Evolutionary conservation across 768 basidiomycete species (phyloP).

Genomic region (Tricholoma saponaceum): DNA sequence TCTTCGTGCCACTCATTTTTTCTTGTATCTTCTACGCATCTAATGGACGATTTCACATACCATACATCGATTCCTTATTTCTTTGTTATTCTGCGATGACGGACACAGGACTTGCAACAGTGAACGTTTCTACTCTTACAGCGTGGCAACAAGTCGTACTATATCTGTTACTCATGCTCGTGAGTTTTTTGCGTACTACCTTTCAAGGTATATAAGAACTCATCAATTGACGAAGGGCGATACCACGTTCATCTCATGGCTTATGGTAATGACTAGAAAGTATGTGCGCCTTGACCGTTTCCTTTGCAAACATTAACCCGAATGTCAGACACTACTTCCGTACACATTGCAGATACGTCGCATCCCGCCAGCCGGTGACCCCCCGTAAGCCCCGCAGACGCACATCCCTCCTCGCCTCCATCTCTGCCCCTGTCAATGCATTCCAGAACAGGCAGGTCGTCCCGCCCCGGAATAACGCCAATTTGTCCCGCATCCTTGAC

Average conservation of each 20-base stretch:
- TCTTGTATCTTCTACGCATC: constrained; percentile 63
- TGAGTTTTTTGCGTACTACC: constrained; percentile 18
- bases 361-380: constrained; percentile 11
- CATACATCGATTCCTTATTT: constrained; percentile 56
- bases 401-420: neutral
- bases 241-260: constrained; percentile 53
- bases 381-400: neutral
- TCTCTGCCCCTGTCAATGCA: neutral
- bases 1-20: constrained; percentile 53
- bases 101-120: constrained; percentile 41
- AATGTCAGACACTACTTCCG: constrained; percentile 37
- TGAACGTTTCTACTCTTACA: constrained; percentile 48
- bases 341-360: constrained; percentile 38
- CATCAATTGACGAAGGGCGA: constrained; percentile 30
- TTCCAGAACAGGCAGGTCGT: neutral
- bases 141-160: constrained; percentile 46
- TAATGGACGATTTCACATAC: constrained; percentile 49
- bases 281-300: constrained; percentile 16
- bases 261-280: constrained; percentile 65
- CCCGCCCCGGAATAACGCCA: neutral
- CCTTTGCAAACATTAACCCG: neutral
- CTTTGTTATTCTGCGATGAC: constrained; percentile 60
- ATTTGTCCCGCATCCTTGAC: neutral
- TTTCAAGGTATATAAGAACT: neutral
- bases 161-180: constrained; percentile 50